Base-by-base conservation (phyloP, 208 protist genomes). In the Angomonas desouzai region DNA sequence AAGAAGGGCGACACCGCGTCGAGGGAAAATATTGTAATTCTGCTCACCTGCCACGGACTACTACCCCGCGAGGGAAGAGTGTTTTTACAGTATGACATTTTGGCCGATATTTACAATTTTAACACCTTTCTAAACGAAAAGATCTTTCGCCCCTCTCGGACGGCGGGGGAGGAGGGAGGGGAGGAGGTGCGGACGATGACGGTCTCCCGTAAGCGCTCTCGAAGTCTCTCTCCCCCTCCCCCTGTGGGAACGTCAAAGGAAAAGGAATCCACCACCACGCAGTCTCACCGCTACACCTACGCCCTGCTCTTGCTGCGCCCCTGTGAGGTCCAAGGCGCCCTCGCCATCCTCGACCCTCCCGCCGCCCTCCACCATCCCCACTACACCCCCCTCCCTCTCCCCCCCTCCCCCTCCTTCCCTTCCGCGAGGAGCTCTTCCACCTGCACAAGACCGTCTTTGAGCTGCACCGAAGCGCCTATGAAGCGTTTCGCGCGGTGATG, bases 401-500 rank as follows among this genome's bases (percentile, higher is more conserved):
- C 55, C 9, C 32, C 73, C 25, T 51, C 63, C 70, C 75, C 25
- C 83, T 72, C 62, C 58, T 81, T 16, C 61, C 88, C 38, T 48
- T 77, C 27, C 66, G 72, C 13, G 76, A 88, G 63, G 83, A 85
- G 60, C 66, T 92, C 22, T 70, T 77, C 29, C 74, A 77, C 29
- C 59, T 89, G 61, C 66, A 89, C 69, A 73, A 75, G 55, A 85
- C 85, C 49, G 64, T 87, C 30, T 89, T 89, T 63, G 58, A 66
- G 1, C 34, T 92, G 11, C 74, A 83, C 32, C 87, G 87, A 48
- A 72, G 53, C 0, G 82, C 80, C 18, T 92, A 81, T 62, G 59
- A 68, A 20, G 86, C 82, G 9, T 92, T 89, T 66, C 71, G 77
- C 34, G 70, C 71, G 13, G 81, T 77, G 22, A 92, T 92, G 86